Evolutionary conservation across 2,329 filamentous ascomycete species (phyloP).

Genomic region (Rugonectria rugulosa): DNA sequence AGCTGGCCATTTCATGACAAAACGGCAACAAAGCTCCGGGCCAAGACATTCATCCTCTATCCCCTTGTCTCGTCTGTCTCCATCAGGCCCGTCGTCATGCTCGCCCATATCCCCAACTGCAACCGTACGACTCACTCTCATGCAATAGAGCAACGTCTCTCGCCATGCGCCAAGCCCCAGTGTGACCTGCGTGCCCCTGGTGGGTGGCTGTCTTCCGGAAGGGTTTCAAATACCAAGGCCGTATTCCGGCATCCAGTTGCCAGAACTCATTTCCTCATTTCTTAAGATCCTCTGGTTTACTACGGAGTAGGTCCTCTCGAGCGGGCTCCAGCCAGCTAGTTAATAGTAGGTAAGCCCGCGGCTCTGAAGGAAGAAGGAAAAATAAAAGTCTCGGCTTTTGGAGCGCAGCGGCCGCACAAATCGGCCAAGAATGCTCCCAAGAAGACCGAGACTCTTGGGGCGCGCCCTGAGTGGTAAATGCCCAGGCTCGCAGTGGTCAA

Average conservation of each 20-base stretch:
- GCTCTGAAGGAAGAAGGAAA: conserved; percentile 7
- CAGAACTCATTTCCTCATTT: conserved; percentile 35
- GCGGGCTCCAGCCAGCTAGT: too few species aligned
- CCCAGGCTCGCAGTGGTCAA: conserved; percentile 38
- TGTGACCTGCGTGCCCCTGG: conserved; percentile 20
- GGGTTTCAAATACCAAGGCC: conserved; percentile 30
- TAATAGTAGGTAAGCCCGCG: too few species aligned
- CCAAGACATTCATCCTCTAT: conserved; percentile 4
- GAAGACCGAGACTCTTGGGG: conserved; percentile 16
- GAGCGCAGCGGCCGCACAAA: conserved; percentile 24
- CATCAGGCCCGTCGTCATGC: conserved; percentile 1
- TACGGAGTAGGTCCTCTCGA: too few species aligned
- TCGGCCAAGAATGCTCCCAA: conserved; percentile 28
- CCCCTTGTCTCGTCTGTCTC: background rate
- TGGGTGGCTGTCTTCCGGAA: conserved; percentile 23
- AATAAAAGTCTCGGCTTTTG: conserved; percentile 30
- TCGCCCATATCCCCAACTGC: background rate
- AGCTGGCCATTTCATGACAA: background rate
- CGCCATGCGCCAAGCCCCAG: conserved; percentile 5
- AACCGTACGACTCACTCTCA: conserved; percentile 5
- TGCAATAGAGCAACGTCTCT: background rate
- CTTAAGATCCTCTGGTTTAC: conserved; percentile 18
- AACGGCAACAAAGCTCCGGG: conserved; percentile 4
- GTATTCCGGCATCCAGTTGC: conserved; percentile 36
- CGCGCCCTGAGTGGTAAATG: conserved; percentile 22